Percentiles rank a stretch among this genome's conserved stretches.
Conservation (phyloP, 1,139 yeast genomes). For the Saccharomyces hybrid region DNA sequence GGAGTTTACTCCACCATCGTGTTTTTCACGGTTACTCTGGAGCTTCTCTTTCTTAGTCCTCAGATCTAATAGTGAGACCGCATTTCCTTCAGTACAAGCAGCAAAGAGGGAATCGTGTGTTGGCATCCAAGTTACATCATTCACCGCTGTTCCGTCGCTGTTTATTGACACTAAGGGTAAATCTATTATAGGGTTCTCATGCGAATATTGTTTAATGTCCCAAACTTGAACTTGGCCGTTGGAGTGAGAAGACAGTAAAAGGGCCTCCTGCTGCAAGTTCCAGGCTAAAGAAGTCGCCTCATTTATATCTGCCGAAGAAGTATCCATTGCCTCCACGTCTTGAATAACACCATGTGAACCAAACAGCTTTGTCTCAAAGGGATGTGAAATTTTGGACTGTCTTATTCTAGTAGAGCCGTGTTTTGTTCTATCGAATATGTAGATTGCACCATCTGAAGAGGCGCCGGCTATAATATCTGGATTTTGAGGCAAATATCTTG, state of each 20-base stretch:
- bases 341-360: slow-evolving; percentile 6
- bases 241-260: slow-evolving; percentile 52
- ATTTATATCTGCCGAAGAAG: slow-evolving; percentile 3
- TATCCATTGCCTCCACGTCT: slow-evolving; percentile 5
- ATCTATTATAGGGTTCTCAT: slow-evolving; percentile 15
- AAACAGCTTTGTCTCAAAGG: slow-evolving; percentile 14
- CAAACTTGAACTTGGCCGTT: slow-evolving; percentile 51
- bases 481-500: slow-evolving; percentile 71
- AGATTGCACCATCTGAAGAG: slow-evolving; percentile 66
- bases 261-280: slow-evolving; percentile 47
- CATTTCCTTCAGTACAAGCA: slow-evolving; percentile 51
- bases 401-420: slow-evolving; percentile 26
- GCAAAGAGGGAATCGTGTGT: slow-evolving; percentile 52
- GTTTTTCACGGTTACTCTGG: slow-evolving; percentile 29
- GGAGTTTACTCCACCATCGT: slow-evolving; percentile 51
- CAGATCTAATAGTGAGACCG: slow-evolving; percentile 44
- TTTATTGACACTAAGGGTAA: slow-evolving; percentile 8
- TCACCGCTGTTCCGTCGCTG: slow-evolving; percentile 39
- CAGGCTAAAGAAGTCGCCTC: slow-evolving; percentile 36
- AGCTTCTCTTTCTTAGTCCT: slow-evolving; percentile 28
- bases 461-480: slow-evolving; percentile 67
- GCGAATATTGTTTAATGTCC: slow-evolving; percentile 38
- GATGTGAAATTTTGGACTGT: slow-evolving; percentile 1
- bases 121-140: slow-evolving; percentile 56
- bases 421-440: slow-evolving; percentile 53